These are phyloP conservation scores for Yamadazyma olivae DNA, from an alignment of 805 yeast genomes.

Conservation along the genomic window DNA sequence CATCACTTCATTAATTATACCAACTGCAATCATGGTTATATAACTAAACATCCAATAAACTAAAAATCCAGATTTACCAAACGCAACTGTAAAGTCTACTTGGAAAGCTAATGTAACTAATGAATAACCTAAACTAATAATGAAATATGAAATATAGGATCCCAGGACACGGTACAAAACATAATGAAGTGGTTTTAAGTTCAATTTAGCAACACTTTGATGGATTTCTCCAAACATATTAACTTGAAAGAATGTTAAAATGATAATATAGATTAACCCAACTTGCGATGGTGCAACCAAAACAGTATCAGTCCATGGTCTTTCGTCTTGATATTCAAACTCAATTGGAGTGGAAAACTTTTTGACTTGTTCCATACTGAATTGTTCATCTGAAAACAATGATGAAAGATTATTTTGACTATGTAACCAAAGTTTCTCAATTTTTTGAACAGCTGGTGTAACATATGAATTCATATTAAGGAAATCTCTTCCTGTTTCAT, in stretches of 20 bases:
- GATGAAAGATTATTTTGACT: constrained; percentile 22
- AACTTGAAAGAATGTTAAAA: constrained; percentile 70
- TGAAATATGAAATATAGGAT: constrained; percentile 51
- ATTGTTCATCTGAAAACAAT: constrained; percentile 9
- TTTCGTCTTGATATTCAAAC: constrained; percentile 40
- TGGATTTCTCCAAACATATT: constrained; percentile 58
- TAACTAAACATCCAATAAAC: constrained; percentile 70
- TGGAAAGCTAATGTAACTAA: constrained; percentile 68
- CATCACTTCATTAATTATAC: constrained; percentile 68
- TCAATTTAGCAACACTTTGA: constrained; percentile 40
- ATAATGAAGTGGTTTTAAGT: constrained; percentile 43
- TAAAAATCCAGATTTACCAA: constrained; percentile 69
- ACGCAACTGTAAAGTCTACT: constrained; percentile 53
- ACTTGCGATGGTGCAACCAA: constrained; percentile 68
- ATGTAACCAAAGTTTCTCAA: constrained; percentile 32
- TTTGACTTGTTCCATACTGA: constrained; percentile 13
- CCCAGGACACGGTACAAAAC: constrained; percentile 50
- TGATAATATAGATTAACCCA: constrained; percentile 69
- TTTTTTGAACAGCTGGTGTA: constrained; percentile 35
- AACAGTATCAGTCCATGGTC: constrained; percentile 50
- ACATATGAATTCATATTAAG: constrained; percentile 41
- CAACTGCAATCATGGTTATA: constrained; percentile 72
- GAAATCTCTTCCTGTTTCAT: constrained; percentile 66
- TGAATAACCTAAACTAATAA: constrained; percentile 57
- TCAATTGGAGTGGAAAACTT: constrained; percentile 28